These are phyloP conservation scores for Psilocybe subaeruginosa DNA, from an alignment of 768 basidiomycete species.

Conservation along the genomic window DNA sequence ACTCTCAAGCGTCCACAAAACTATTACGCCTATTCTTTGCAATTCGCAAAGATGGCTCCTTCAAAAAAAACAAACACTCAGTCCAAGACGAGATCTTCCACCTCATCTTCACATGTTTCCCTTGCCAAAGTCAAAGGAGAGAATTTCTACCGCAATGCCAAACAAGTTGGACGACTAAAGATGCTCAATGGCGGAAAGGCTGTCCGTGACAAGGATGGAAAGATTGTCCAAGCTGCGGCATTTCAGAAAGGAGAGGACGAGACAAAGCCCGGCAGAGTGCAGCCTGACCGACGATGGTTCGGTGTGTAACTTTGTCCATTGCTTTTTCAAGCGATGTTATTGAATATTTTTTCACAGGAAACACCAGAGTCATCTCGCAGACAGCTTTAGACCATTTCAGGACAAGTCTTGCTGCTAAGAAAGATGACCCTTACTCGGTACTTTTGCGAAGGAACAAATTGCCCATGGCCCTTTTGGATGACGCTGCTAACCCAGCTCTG, in stretches of 20 bases:
- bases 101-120: conserved; percentile 49
- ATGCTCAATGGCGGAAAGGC: conserved; percentile 94
- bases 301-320: conserved; percentile 54
- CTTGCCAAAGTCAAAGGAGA: conserved; percentile 86
- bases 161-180: conserved; percentile 81
- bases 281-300: conserved; percentile 97
- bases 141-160: conserved; percentile 98
- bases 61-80: conserved; percentile 37
- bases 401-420: conserved; percentile 80
- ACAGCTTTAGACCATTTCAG: conserved; percentile 96
- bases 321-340: conserved; percentile 9
- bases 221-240: conserved; percentile 90
- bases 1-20: neutral
- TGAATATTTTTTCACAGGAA: conserved; percentile 58
- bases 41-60: conserved; percentile 39
- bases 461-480: conserved; percentile 94
- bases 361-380: conserved; percentile 98
- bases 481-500: conserved; percentile 77
- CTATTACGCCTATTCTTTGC: neutral
- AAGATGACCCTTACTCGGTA: conserved; percentile 96
- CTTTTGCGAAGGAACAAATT: conserved; percentile 93
- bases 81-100: conserved; percentile 46
- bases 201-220: conserved; percentile 88
- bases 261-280: conserved; percentile 86
- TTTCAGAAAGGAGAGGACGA: conserved; percentile 97